phyloP scores from a whole-genome alignment of 306 rosid species.

The Glycine soja region DNA sequence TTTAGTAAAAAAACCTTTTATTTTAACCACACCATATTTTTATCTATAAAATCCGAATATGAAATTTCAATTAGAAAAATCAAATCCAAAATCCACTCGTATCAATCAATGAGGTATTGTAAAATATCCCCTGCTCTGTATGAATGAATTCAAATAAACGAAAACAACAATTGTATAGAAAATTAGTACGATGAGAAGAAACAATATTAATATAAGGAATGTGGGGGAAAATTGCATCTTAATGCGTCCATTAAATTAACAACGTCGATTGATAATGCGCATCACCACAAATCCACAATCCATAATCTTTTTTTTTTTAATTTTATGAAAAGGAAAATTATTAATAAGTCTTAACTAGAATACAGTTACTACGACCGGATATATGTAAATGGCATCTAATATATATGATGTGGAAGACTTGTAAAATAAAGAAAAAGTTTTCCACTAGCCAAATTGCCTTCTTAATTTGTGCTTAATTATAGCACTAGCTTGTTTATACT shows the following conservation, averaged over 20 bases:
- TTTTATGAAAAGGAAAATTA: background rate
- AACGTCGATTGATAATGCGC: background rate
- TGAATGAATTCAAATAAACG: constrained; percentile 1
- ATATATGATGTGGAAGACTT: background rate
- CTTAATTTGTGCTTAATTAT: background rate
- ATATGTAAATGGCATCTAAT: background rate
- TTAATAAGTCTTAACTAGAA: background rate
- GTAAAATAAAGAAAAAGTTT: background rate
- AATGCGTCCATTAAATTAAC: background rate
- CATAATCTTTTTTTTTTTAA: no score
- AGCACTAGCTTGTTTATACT: background rate
- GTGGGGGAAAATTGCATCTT: background rate
- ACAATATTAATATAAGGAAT: background rate
- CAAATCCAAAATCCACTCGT: no score
- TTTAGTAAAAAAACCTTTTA: no score
- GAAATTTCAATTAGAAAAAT: no score
- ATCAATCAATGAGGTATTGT: no score
- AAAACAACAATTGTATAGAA: no score
- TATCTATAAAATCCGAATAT: no score
- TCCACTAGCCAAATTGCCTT: background rate
- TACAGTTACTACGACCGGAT: background rate
- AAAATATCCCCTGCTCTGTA: background rate
- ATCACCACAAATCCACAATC: no score
- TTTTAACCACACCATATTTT: no score
- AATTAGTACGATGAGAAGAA: no score